These are phyloP conservation scores for Paracorniculantispora psalliotae DNA, from an alignment of 2,329 filamentous ascomycete species.

Conservation along the genomic window DNA sequence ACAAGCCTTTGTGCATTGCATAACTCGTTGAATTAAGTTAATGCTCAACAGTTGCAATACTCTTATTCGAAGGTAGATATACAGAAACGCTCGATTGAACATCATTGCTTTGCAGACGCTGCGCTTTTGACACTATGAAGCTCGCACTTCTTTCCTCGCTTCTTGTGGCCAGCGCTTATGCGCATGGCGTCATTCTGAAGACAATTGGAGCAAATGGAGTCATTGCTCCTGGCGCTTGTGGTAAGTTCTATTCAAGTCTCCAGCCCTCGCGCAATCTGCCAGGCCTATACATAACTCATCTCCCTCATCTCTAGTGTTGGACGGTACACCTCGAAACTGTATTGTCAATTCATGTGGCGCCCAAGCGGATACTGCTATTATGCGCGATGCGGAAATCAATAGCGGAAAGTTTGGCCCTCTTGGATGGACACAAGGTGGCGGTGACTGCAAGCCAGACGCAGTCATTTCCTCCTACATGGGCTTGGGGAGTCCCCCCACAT, in stretches of 20 bases:
- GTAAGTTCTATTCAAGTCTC: background rate
- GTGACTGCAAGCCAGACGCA: constrained; percentile 5
- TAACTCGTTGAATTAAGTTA: no score
- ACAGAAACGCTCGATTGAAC: no score
- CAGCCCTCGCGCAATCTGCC: background rate
- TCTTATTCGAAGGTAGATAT: no score
- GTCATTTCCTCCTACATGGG: constrained; percentile 11
- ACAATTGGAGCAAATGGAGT: constrained; percentile 8
- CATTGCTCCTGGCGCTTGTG: constrained; percentile 8
- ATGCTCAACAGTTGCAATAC: no score
- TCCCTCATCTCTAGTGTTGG: constrained; percentile 3
- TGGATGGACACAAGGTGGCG: constrained; percentile 10
- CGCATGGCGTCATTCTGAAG: constrained; percentile 7
- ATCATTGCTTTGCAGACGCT: no score
- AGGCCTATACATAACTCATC: no score
- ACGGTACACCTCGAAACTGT: constrained; percentile 14
- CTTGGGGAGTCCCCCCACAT: background rate
- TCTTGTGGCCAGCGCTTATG: background rate
- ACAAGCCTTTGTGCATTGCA: no score
- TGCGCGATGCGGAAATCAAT: constrained; percentile 10
- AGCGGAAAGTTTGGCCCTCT: constrained; percentile 9
- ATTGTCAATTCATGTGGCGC: constrained; percentile 12
- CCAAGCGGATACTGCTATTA: constrained; percentile 14
- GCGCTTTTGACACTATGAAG: background rate
- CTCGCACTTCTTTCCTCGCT: background rate